Conservation (phyloP, 148 eudicot genomes). For the Silene conica region DNA sequence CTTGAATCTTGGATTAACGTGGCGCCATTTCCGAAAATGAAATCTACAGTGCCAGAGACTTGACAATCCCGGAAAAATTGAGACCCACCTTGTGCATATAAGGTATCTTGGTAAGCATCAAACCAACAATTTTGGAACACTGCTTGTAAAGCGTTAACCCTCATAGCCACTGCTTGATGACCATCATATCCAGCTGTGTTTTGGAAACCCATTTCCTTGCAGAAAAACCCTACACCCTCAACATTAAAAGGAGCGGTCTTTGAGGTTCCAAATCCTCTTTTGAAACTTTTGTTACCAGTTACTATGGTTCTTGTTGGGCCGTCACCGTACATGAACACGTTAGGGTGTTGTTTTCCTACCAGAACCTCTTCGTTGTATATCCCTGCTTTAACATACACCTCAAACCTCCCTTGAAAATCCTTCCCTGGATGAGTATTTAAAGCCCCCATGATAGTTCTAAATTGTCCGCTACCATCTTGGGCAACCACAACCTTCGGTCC, state of each 20-base stretch:
- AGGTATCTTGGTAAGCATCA: conserved; percentile 58
- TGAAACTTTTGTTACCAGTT: conserved; percentile 35
- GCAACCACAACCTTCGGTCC: conserved; percentile 47
- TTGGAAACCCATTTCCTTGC: conserved; percentile 39
- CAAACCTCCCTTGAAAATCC: conserved; percentile 27
- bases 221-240: conserved; percentile 37
- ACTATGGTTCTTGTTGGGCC: conserved; percentile 45
- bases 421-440: conserved; percentile 36
- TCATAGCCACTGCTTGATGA: conserved; percentile 57
- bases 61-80: conserved; percentile 59
- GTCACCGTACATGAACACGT: conserved; percentile 54
- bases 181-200: conserved; percentile 58
- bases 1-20: conserved; percentile 36
- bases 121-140: conserved; percentile 46
- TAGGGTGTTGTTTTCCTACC: conserved; percentile 27
- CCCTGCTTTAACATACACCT: conserved; percentile 54
- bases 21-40: conserved; percentile 49
- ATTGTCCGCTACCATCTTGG: conserved; percentile 52
- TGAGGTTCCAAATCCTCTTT: conserved; percentile 18
- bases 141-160: conserved; percentile 31
- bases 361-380: conserved; percentile 40
- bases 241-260: conserved; percentile 36
- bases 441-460: conserved; percentile 38
- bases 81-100: conserved; percentile 42
- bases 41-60: conserved; percentile 56